These are phyloP conservation scores for Penicillium sp. DNA, from an alignment of 2,329 filamentous ascomycete genomes.

Conservation along the genomic window DNA sequence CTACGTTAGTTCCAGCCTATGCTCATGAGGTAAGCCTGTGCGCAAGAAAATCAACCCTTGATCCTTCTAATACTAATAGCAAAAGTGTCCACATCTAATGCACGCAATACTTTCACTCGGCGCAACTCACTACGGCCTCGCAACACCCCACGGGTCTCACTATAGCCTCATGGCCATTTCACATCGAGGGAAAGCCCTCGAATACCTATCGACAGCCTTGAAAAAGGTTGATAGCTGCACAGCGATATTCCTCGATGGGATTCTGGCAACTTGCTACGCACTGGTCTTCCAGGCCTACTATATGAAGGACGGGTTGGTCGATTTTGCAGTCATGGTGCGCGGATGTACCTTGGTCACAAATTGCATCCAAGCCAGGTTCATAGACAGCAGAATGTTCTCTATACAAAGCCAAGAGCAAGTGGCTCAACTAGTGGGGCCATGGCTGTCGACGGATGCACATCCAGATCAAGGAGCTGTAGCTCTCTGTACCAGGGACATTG, in stretches of 20 bases:
- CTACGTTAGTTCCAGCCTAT: conserved; percentile 61
- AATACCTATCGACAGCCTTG: not conserved
- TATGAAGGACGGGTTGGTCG: conserved; percentile 38
- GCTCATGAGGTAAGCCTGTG: conserved; percentile 61
- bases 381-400: conserved; percentile 20
- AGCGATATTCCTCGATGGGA: conserved; percentile 30
- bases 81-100: conserved; percentile 65
- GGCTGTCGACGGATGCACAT: not conserved
- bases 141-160: not conserved
- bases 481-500: not conserved
- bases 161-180: not conserved
- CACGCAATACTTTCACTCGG: conserved; percentile 71
- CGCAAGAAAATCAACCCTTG: no score
- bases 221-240: conserved; percentile 15
- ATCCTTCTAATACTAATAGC: no score
- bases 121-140: conserved; percentile 60
- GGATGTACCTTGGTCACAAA: conserved; percentile 39
- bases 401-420: conserved; percentile 11
- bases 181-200: not conserved
- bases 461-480: not conserved
- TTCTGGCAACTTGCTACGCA: conserved; percentile 38
- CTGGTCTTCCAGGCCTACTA: conserved; percentile 39
- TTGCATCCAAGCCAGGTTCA: conserved; percentile 33
- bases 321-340: conserved; percentile 41
- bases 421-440: not conserved